Base-by-base conservation (phyloP, 148 eudicot species). In the Arctostaphylos glauca region DNA sequence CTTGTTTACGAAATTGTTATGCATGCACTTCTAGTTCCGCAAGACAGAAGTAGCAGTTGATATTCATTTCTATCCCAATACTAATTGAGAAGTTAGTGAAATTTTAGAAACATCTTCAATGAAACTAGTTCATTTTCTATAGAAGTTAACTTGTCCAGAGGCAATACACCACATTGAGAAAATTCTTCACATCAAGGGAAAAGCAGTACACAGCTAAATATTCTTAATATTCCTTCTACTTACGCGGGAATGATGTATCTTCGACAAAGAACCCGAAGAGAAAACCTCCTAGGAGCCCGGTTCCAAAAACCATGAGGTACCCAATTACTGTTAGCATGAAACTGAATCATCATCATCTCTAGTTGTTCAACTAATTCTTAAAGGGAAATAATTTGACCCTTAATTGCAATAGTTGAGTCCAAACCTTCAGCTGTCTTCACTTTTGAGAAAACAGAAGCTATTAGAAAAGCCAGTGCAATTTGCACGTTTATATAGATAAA, bases 231-330 rank as follows among this genome's bases (percentile, higher is more conserved):
- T 53, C 76, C 21, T 71, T 79, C 16, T 74, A 86, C 92, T 92
- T 89, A 96, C 99, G 88, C 84, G 98, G 94, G 82, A 94, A 96
- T 85, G 99, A 88, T 62, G 90, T 31, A 85, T 96, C 98, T 85
- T 93, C 82, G 62, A 94, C 70, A 77, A 93, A 96, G 88, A 83
- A 87, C 78, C 87, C 90, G 86, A 96, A 96, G 60, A 96, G 91
- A 83, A 93, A 93, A 68, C 85, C 91, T 74, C 97, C 98, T 80
- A 94, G 64, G 48, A 94, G 89, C 64, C 95, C 98, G 83, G 90
- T 84, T 83, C 95, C 99, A 80, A 96, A 94, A 3, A 92, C 91
- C 72, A 92, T 52, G 18, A 94, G 79, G 76, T 90, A 93, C 43
- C 97, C 97, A 41, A 93, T 88, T 87, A 94, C 98, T 96, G 95